A percentile compares a stretch with the other conserved stretches of the same genome.
phyloP scores from a whole-genome alignment of 2,329 filamentous ascomycete species.

The Claviceps purpurea region DNA sequence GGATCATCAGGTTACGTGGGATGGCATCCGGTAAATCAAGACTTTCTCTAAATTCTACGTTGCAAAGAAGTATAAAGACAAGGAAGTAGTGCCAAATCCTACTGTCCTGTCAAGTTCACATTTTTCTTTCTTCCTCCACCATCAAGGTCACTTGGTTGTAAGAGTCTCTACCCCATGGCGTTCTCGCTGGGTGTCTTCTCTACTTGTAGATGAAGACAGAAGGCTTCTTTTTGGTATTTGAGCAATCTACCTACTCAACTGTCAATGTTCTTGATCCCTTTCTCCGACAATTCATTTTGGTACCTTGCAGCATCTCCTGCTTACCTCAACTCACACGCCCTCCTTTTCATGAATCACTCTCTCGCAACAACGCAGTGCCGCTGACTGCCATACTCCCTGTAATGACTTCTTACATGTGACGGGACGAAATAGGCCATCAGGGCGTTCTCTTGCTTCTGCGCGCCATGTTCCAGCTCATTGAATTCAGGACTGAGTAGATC shows the following conservation, averaged over 20 bases:
- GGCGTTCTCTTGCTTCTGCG: slow-evolving; percentile 27
- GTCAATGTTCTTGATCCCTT: background rate
- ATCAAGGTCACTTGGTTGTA: background rate
- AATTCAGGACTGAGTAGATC: slow-evolving; percentile 19
- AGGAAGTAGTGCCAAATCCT: background rate
- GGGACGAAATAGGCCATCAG: slow-evolving; percentile 28
- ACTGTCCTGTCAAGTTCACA: background rate
- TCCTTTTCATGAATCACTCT: too few species aligned
- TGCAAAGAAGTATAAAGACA: too few species aligned
- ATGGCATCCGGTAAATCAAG: slow-evolving; percentile 27
- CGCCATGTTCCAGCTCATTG: slow-evolving; percentile 24
- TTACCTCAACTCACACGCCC: background rate
- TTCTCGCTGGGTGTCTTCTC: background rate
- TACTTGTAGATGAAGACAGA: background rate
- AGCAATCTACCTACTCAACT: background rate
- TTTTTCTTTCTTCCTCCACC: background rate
- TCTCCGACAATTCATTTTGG: background rate
- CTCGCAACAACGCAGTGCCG: background rate
- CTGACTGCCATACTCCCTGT: slow-evolving; percentile 5
- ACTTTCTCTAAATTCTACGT: background rate
- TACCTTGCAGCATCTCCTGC: background rate
- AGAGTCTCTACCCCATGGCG: background rate
- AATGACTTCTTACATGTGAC: slow-evolving; percentile 19
- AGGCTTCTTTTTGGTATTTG: background rate
- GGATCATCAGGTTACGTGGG: slow-evolving; percentile 27